Evolutionary conservation across 331 rosid genomes (phyloP).

Genomic region (Malus hybrid): DNA sequence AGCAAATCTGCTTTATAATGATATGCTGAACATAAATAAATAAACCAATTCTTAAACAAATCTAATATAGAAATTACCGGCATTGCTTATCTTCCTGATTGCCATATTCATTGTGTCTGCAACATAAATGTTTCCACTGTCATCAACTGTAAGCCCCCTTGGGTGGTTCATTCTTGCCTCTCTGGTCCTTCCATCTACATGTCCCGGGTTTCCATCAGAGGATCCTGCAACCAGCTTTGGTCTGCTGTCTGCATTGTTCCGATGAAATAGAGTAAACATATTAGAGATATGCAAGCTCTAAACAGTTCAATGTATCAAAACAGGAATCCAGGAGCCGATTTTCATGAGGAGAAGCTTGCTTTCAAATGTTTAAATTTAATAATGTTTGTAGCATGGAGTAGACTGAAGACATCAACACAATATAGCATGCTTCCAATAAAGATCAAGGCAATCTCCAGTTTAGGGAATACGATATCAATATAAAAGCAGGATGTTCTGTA

Average conservation of each 20-base stretch:
- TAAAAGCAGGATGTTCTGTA: too few species aligned
- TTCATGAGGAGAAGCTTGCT: background rate
- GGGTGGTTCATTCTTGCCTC: constrained; percentile 90
- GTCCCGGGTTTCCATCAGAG: constrained; percentile 74
- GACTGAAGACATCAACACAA: background rate
- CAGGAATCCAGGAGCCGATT: background rate
- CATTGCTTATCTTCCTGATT: constrained; percentile 83
- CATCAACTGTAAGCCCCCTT: constrained; percentile 82
- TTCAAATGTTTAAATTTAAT: background rate
- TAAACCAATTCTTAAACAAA: background rate
- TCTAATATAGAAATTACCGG: constrained; percentile 35
- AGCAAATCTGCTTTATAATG: background rate
- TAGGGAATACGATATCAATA: too few species aligned
- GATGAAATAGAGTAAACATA: background rate
- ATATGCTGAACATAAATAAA: background rate
- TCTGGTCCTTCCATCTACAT: constrained; percentile 74
- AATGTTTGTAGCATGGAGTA: background rate
- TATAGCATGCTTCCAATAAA: background rate
- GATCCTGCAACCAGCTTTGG: constrained; percentile 81
- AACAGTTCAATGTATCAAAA: background rate
- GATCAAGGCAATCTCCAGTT: background rate
- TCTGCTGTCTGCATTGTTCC: constrained; percentile 64
- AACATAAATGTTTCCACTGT: constrained; percentile 79
- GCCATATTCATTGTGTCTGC: constrained; percentile 89
- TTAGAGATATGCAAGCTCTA: background rate